Evolutionary conservation across 2,329 filamentous ascomycete genomes (phyloP).

Genomic region (Clonostachys rosea): DNA sequence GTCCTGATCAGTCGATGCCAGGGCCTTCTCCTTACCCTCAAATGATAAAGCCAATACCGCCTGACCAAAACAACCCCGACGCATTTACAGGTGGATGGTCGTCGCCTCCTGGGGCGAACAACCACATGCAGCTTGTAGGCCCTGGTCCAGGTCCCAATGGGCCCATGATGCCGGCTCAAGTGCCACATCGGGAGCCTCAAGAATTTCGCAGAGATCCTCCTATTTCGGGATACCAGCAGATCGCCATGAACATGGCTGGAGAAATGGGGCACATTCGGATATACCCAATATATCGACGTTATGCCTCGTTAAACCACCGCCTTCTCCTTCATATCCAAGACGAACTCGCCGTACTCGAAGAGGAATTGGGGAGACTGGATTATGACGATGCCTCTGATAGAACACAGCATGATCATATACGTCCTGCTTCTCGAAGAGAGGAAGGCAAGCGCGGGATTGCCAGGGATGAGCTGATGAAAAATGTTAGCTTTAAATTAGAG

Average conservation of each 20-base stretch:
- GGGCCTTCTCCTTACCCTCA: neutral
- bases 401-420: constrained; percentile 32
- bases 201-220: constrained; percentile 6
- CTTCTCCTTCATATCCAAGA: constrained; percentile 81
- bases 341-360: constrained; percentile 76
- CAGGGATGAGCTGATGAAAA: constrained; percentile 54
- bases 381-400: constrained; percentile 44
- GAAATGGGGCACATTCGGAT: constrained; percentile 17
- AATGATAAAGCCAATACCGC: too few relatives aligned
- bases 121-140: too few relatives aligned
- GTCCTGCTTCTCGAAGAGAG: constrained; percentile 55
- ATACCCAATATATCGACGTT: constrained; percentile 74
- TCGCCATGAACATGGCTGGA: constrained; percentile 47
- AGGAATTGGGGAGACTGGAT: constrained; percentile 69
- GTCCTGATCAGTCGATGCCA: constrained; percentile 3
- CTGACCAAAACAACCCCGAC: too few relatives aligned
- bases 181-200: too few relatives aligned
- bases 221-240: constrained; percentile 57
- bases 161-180: too few relatives aligned
- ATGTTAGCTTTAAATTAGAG: constrained; percentile 60
- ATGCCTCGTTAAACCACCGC: constrained; percentile 77
- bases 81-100: too few relatives aligned
- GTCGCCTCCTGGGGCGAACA: too few relatives aligned
- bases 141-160: too few relatives aligned
- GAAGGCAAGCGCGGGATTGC: constrained; percentile 56